Conservation (phyloP, 2,329 filamentous ascomycete species). For the Cladosporium velox region DNA sequence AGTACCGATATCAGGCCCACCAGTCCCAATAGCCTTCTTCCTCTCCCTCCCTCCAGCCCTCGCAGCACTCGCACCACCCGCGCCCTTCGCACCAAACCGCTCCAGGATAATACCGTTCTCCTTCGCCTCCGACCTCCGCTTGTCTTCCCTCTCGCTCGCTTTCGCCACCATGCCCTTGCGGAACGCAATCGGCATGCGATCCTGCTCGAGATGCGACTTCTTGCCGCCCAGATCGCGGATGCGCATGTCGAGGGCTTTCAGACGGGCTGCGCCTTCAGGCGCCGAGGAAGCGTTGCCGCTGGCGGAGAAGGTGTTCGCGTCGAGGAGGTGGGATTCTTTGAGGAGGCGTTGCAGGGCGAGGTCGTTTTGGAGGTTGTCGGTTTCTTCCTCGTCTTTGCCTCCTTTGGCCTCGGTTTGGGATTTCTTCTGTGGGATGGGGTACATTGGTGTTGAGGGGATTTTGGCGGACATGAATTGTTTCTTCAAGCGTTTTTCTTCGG, state of each 20-base stretch:
- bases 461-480: constrained; percentile 20
- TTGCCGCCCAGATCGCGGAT: constrained; percentile 81
- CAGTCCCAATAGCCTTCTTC: constrained; percentile 63
- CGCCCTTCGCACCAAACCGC: constrained; percentile 48
- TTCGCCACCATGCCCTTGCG: constrained; percentile 81
- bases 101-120: constrained; percentile 93
- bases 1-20: constrained; percentile 75
- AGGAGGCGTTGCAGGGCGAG: constrained; percentile 88
- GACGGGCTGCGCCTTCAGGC: constrained; percentile 67
- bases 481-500: constrained; percentile 14
- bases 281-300: constrained; percentile 44
- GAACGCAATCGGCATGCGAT: constrained; percentile 86
- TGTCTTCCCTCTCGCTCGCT: constrained; percentile 64
- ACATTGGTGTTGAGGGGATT: constrained; percentile 9
- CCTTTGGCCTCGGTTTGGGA: constrained; percentile 19
- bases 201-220: constrained; percentile 70
- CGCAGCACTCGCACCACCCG: constrained; percentile 24
- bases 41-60: constrained; percentile 31
- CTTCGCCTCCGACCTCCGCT: constrained; percentile 73
- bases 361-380: constrained; percentile 79
- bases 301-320: constrained; percentile 56
- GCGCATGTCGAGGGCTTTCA: constrained; percentile 81
- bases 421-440: constrained; percentile 13
- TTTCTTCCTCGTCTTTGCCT: constrained; percentile 41
- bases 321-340: constrained; percentile 85